These are phyloP conservation scores for Penicillium bovifimosum DNA, from an alignment of 495 filamentous ascomycete species.

Conservation along the genomic window DNA sequence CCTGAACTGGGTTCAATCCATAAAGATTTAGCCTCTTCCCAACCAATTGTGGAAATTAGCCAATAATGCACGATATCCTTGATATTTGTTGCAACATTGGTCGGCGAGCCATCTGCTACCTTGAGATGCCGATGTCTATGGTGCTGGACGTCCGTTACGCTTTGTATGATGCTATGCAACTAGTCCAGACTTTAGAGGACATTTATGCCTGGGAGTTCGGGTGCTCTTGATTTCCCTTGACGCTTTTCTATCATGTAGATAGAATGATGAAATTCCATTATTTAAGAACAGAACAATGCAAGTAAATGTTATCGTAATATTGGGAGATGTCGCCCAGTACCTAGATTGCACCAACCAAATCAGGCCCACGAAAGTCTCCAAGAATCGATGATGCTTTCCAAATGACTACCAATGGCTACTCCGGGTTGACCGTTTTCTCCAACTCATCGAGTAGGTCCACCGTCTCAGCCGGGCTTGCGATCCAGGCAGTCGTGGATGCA, in stretches of 20 bases:
- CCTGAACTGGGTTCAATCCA: slow-evolving; percentile 13
- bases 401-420: too few species aligned
- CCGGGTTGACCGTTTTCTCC: slow-evolving; percentile 15
- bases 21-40: slow-evolving; percentile 2
- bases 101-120: background rate
- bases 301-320: background rate
- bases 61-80: slow-evolving; percentile 1
- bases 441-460: slow-evolving; percentile 77
- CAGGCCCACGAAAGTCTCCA: background rate
- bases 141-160: slow-evolving; percentile 16
- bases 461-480: slow-evolving; percentile 86
- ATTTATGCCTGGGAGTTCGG: slow-evolving; percentile 10
- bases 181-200: slow-evolving; percentile 7
- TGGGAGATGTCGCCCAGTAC: background rate
- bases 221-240: background rate
- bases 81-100: background rate
- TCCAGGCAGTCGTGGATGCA: slow-evolving; percentile 75
- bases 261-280: slow-evolving; percentile 5
- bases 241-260: background rate
- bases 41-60: background rate
- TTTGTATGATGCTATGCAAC: slow-evolving; percentile 26
- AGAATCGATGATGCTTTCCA: background rate
- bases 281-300: background rate
- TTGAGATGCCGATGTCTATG: background rate
- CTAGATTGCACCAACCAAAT: background rate